A percentile compares a stretch with the other conserved stretches of the same genome.
Evolutionary conservation across 768 basidiomycete genomes (phyloP).

Genomic region (Tephrocybe sp.): DNA sequence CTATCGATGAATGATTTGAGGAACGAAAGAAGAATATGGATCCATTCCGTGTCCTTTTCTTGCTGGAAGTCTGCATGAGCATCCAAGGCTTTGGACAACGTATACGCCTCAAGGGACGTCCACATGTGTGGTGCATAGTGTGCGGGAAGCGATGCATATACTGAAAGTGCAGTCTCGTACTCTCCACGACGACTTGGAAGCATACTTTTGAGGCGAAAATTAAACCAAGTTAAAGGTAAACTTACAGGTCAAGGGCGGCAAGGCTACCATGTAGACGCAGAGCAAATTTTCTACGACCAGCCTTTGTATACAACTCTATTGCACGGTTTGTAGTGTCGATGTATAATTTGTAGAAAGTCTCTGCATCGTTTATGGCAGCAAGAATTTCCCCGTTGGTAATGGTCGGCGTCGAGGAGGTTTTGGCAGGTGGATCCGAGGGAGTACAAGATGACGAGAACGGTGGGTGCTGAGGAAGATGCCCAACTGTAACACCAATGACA

Average conservation of each 20-base stretch:
- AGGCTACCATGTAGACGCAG: constrained; percentile 81
- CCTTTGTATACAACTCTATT: constrained; percentile 79
- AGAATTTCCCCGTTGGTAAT: constrained; percentile 66
- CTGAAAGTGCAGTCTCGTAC: constrained; percentile 57
- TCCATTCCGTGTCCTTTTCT: constrained; percentile 74
- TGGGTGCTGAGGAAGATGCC: constrained; percentile 66
- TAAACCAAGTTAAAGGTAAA: constrained; percentile 7
- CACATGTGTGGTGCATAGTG: constrained; percentile 83
- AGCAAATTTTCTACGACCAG: constrained; percentile 84
- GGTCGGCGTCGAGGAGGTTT: constrained; percentile 22
- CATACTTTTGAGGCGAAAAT: not conserved
- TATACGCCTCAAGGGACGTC: constrained; percentile 76
- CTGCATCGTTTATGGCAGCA: constrained; percentile 49
- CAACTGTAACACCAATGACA: constrained; percentile 70
- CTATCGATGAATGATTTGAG: constrained; percentile 66
- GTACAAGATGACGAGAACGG: constrained; percentile 21
- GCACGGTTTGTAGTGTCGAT: constrained; percentile 71
- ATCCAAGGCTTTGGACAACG: constrained; percentile 72
- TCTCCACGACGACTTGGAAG: constrained; percentile 66
- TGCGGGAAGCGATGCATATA: constrained; percentile 78
- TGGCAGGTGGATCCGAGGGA: constrained; percentile 15
- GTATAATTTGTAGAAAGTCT: constrained; percentile 79
- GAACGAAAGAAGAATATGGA: constrained; percentile 73
- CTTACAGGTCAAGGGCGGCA: constrained; percentile 88
- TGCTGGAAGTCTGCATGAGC: constrained; percentile 58